These are phyloP conservation scores for Podila horticola DNA, from an alignment of 192 early-diverging fungal species.

Conservation along the genomic window DNA sequence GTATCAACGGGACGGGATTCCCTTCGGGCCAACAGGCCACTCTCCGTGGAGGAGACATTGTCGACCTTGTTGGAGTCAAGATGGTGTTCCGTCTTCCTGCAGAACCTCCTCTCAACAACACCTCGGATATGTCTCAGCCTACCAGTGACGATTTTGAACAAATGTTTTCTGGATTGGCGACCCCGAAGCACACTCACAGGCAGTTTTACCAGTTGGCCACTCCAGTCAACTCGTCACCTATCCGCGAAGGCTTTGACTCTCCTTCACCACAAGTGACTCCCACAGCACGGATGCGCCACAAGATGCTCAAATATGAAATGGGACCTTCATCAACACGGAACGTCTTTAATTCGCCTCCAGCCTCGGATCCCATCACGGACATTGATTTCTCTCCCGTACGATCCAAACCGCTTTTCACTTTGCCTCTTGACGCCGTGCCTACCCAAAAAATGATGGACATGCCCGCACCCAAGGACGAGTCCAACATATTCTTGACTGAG, in stretches of 20 bases:
- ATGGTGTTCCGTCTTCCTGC: conserved; percentile 51
- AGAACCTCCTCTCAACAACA: background rate
- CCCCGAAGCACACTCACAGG: conserved; percentile 9
- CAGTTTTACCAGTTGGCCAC: conserved; percentile 20
- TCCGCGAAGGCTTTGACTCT: conserved; percentile 3
- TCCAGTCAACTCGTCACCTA: conserved; percentile 28
- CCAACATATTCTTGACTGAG: conserved; percentile 10
- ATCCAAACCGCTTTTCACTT: conserved; percentile 12
- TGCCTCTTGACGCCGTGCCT: conserved; percentile 10
- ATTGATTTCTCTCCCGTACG: conserved; percentile 26
- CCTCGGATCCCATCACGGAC: conserved; percentile 28
- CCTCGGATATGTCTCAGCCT: background rate
- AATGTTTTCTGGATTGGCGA: conserved; percentile 13
- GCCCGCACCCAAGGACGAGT: conserved; percentile 22
- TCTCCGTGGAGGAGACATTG: conserved; percentile 47
- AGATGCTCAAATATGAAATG: conserved; percentile 32
- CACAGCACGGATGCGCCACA: conserved; percentile 42
- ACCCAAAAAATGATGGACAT: conserved; percentile 3
- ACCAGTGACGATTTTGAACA: conserved; percentile 5
- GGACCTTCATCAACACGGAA: conserved; percentile 10
- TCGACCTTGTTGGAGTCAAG: conserved; percentile 62
- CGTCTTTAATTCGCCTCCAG: conserved; percentile 12
- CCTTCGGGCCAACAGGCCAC: conserved; percentile 47
- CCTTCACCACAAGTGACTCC: conserved; percentile 21
- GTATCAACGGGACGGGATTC: conserved; percentile 53